A percentile compares a stretch with the other conserved stretches of the same genome.
These are phyloP conservation scores for Insectozyma bohioensis DNA, from an alignment of 1,139 yeast species.

Conservation along the genomic window DNA sequence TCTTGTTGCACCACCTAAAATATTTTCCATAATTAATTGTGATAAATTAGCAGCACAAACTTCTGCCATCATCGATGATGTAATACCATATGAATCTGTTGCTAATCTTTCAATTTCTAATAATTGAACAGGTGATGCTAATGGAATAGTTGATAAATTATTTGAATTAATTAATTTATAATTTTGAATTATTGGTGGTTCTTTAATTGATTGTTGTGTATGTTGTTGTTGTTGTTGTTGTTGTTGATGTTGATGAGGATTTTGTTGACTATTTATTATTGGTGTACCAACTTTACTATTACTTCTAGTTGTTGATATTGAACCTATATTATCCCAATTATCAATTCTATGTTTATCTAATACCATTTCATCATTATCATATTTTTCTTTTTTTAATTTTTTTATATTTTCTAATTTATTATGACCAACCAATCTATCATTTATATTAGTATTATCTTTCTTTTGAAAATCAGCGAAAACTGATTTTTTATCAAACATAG, in stretches of 20 bases:
- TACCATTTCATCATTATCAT: slow-evolving; percentile 75
- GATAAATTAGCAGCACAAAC: slow-evolving; percentile 71
- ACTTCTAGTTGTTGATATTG: too few species aligned
- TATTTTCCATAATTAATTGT: slow-evolving; percentile 50
- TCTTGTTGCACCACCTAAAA: slow-evolving; percentile 69
- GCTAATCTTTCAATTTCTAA: slow-evolving; percentile 73
- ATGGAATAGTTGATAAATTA: slow-evolving; percentile 41
- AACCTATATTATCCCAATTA: slow-evolving; percentile 55
- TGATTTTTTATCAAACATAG: slow-evolving; percentile 76
- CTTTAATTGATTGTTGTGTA: slow-evolving; percentile 5
- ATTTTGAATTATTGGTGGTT: slow-evolving; percentile 8
- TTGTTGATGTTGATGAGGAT: slow-evolving; percentile 10
- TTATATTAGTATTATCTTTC: slow-evolving; percentile 60
- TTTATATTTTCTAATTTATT: slow-evolving; percentile 47
- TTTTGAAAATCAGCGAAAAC: slow-evolving; percentile 77
- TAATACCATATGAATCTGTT: slow-evolving; percentile 51
- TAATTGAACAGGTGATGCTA: slow-evolving; percentile 78
- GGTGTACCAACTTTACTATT: slow-evolving; percentile 8
- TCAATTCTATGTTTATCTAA: slow-evolving; percentile 49
- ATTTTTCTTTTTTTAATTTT: slow-evolving; percentile 45
- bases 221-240: slow-evolving; percentile 9
- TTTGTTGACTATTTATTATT: slow-evolving; percentile 6
- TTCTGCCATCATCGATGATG: slow-evolving; percentile 56
- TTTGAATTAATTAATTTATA: slow-evolving; percentile 22
- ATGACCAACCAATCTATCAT: slow-evolving; percentile 71